Evolutionary conservation across 148 eudicot species (phyloP).

Genomic region (Suaeda aralocaspica): DNA sequence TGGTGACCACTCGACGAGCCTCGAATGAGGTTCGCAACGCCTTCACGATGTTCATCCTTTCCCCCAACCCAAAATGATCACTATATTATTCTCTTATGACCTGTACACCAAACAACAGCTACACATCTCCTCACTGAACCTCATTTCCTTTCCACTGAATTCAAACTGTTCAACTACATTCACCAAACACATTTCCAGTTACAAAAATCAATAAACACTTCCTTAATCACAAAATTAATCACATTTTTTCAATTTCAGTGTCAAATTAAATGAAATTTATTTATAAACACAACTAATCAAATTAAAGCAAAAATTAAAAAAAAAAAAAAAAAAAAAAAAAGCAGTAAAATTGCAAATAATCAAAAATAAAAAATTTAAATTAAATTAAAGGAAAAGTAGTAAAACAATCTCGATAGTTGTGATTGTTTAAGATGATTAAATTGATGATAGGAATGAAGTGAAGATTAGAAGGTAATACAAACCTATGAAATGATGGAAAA

Average conservation of each 20-base stretch:
- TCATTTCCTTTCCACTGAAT: slow-evolving; percentile 10
- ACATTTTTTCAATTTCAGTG: background rate
- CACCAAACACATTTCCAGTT: background rate
- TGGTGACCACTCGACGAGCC: slow-evolving; percentile 58
- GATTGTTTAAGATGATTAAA: background rate
- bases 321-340: no score
- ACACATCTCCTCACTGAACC: slow-evolving; percentile 14
- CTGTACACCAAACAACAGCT: slow-evolving; percentile 26
- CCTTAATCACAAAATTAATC: background rate
- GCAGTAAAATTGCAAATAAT: no score
- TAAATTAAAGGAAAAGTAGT: background rate
- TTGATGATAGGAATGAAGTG: background rate
- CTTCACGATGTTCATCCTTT: slow-evolving; percentile 87
- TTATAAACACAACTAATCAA: no score
- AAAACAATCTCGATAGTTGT: background rate
- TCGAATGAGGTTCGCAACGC: slow-evolving; percentile 85
- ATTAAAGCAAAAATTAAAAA: no score
- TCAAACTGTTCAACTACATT: slow-evolving; percentile 2
- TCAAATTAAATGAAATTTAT: no score
- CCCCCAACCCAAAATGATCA: slow-evolving; percentile 15
- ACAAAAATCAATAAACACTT: background rate
- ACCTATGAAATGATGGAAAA: slow-evolving; percentile 2
- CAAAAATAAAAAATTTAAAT: no score
- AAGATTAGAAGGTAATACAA: background rate
- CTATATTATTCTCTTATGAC: slow-evolving; percentile 4